Base-by-base conservation (phyloP, 2,329 filamentous ascomycete species). In the Botryotinia convoluta region DNA sequence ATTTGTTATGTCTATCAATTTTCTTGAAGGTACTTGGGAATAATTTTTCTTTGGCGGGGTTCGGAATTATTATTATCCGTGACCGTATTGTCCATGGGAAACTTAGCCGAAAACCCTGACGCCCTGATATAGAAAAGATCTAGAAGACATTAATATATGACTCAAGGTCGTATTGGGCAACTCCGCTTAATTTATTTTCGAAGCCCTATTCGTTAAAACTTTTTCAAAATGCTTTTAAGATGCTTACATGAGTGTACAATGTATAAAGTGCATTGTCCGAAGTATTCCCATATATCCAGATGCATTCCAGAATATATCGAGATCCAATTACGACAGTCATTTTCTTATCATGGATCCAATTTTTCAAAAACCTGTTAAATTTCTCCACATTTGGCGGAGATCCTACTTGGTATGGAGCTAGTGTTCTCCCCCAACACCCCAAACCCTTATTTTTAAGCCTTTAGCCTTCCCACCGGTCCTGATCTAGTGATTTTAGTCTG, bases 71-170 rank as follows among this genome's bases (percentile, higher is more conserved):
- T 22, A 29, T 68, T 29, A 22, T 68, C 45, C 64, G 35, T 57
- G 51, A 57, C 14, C 16, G 14, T 4, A 18, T 57, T 32, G 26
- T 6, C n/a, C 68, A 29, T n/a, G n/a, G 32, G 42, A 70, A 63
- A 45, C 54, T 70, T 70, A 63, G 42, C 39, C 68, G 68, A 63
- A 29, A 32, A 22, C 48, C 45, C 64, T 26, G 35, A 42, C 10
- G 26, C 26, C 65, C n/a, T 51, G 18, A 29, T 45, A 16, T 29
- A 45, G 48, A 29, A 26, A 63, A 63, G 18, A 20, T 63, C 39
- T 44, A 44, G 18, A 63, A 63, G 26, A 22, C 42, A 29, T 44
- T 29, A 54, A 67, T 65, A n/a, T 35, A 48, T 48, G 22, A 65
- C 29, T 37, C 63, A 37, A 37, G 16, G 12, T 48, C 2, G 42